Evolutionary conservation across 495 filamentous ascomycete genomes (phyloP), one percentile per base, ranked within the genome.

Genomic region (Penicillium canescens): DNA sequence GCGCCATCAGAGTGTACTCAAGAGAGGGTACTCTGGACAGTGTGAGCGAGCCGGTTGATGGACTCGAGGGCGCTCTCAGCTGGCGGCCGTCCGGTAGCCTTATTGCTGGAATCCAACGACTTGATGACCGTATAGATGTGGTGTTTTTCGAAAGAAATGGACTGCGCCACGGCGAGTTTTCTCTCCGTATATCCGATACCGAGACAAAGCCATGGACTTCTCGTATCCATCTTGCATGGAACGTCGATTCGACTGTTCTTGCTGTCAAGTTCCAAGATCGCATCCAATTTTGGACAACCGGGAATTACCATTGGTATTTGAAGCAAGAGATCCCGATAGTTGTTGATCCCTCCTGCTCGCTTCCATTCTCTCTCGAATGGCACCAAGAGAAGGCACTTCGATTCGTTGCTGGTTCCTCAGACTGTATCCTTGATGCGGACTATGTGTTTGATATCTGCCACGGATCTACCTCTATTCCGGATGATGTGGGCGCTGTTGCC

Each of bases 271-370:
- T 92, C 62, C 73, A 75, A 38, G 85, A 96, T 56, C 79, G 86
- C 37, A 74, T 93, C 13, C 94, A 98, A 60, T 74, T 98, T n/a
- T 98, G 94, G 92, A 95, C 90, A 2, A 94, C 87, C 77, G 89
- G 92, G 8, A 98, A 98, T 65, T 98, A 98, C 62, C 89, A 98
- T 62, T 98, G 92, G 79, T 98, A 98, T 65, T 74, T 98, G n/a
- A 98, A 98, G 71, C 93, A 96, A 71, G 94, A 98, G 63, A 76
- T 92, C 12, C 71, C 70, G 4, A 71, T 80, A 23, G 67, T 67
- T 9, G 45, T 62, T 6, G 61, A 67, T 47, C 24, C 56, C 13
- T 52, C 50, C 23, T 62, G 43, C 46, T 55, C 67, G 37, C 37
- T 52, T 24, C 69, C 69, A 33, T 70, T 65, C 55, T 66, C 72